Percentiles rank a stretch among this genome's conserved stretches.
Evolutionary conservation across 345 rosid species (phyloP).

Genomic region (Eucalyptus melliodora): DNA sequence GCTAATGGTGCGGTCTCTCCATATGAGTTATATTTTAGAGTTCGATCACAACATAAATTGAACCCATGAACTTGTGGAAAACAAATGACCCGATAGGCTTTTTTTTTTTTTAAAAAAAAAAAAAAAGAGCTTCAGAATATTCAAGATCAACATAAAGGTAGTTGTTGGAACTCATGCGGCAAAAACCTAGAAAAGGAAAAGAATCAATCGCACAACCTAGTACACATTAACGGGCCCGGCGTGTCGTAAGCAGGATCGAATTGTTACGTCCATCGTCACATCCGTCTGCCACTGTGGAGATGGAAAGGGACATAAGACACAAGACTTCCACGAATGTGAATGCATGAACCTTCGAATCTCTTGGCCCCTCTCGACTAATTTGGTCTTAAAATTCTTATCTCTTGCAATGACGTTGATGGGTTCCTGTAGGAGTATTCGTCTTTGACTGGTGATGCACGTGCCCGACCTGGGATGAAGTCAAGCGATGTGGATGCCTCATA

Average conservation of each 20-base stretch:
- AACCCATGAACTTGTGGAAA: not conserved
- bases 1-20: not conserved
- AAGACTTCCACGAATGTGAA: not conserved
- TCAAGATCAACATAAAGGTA: not conserved
- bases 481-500: not conserved
- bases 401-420: not conserved
- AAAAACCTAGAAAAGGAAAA: not conserved
- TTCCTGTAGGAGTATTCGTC: not conserved
- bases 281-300: not conserved
- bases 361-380: not conserved
- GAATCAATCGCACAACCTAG: not conserved
- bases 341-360: not conserved
- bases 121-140: not conserved
- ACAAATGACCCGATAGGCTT: not conserved
- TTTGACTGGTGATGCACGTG: not conserved
- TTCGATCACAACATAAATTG: not conserved
- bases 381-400: not conserved
- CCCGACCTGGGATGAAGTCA: not conserved
- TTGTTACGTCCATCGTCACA: not conserved
- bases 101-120: too few species aligned
- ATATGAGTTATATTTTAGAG: not conserved
- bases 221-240: not conserved
- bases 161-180: not conserved
- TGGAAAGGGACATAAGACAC: not conserved
- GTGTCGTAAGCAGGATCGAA: not conserved